phyloP scores from a whole-genome alignment of 345 rosid species.

The Viola odorata region DNA sequence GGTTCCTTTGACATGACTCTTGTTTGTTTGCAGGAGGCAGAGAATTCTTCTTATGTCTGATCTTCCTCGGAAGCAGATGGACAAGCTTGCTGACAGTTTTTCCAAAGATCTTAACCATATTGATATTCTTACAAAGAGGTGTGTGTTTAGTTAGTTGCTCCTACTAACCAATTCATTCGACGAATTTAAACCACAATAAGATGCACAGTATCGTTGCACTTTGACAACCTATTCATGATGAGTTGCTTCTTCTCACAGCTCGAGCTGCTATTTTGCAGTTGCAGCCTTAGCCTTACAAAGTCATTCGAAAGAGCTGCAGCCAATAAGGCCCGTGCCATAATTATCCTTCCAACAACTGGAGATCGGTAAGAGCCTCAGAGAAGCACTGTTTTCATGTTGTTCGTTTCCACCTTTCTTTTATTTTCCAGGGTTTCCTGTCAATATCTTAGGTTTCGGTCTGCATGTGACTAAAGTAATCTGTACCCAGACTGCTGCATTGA shows the following conservation, averaged over 20 bases:
- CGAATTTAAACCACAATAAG: conserved; percentile 8
- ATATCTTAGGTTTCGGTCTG: too few species aligned
- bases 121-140: conserved; percentile 92
- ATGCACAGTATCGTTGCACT: neutral
- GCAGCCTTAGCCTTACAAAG: conserved; percentile 83
- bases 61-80: conserved; percentile 94
- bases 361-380: conserved; percentile 53
- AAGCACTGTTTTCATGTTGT: neutral
- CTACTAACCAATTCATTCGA: neutral
- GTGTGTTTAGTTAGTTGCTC: conserved; percentile 1
- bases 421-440: neutral
- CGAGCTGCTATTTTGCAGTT: conserved; percentile 51
- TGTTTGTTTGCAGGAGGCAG: conserved; percentile 60
- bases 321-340: conserved; percentile 74
- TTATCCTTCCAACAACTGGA: conserved; percentile 75
- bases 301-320: conserved; percentile 95
- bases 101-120: conserved; percentile 77
- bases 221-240: conserved; percentile 2
- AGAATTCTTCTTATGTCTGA: conserved; percentile 94
- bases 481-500: too few species aligned
- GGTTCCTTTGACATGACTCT: conserved; percentile 5
- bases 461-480: too few species aligned
- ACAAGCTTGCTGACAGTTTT: conserved; percentile 65
- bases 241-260: conserved; percentile 12
- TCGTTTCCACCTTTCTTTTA: neutral